Percentiles rank a stretch among this genome's conserved stretches.
phyloP scores from a whole-genome alignment of 1,139 yeast species.

The Yamadazyma atlantica region DNA sequence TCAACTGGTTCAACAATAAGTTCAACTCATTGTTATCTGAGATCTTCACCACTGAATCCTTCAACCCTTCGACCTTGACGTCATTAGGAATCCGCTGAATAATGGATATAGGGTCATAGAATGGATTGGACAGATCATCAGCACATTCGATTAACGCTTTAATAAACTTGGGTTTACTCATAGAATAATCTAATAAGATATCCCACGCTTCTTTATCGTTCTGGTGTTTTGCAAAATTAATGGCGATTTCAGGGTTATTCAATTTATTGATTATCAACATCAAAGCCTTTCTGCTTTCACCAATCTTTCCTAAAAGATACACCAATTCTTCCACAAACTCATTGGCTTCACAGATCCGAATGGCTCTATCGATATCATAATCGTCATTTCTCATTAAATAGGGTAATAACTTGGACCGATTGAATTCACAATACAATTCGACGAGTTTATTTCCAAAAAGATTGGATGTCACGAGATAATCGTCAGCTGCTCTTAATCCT shows the following conservation, averaged over 20 bases:
- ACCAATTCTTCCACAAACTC: slow-evolving; percentile 69
- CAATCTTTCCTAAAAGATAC: slow-evolving; percentile 77
- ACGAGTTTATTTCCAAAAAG: slow-evolving; percentile 69
- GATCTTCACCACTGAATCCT: slow-evolving; percentile 59
- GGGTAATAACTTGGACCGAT: slow-evolving; percentile 50
- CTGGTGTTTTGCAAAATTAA: slow-evolving; percentile 72
- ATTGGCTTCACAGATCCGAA: slow-evolving; percentile 57
- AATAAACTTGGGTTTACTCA: slow-evolving; percentile 71
- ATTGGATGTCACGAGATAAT: slow-evolving; percentile 37
- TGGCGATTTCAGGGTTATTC: slow-evolving; percentile 78
- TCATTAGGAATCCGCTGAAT: slow-evolving; percentile 62
- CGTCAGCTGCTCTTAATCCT: slow-evolving; percentile 53
- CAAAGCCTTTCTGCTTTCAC: slow-evolving; percentile 76
- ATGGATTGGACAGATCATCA: slow-evolving; percentile 49
- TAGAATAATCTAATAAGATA: slow-evolving; percentile 67
- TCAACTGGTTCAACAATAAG: slow-evolving; percentile 54
- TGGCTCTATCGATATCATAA: slow-evolving; percentile 71
- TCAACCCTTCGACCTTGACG: slow-evolving; percentile 65
- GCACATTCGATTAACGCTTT: slow-evolving; percentile 70
- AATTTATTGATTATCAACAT: slow-evolving; percentile 72
- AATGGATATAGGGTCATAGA: slow-evolving; percentile 68
- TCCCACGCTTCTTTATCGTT: slow-evolving; percentile 81
- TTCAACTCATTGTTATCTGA: slow-evolving; percentile 65
- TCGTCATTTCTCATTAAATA: slow-evolving; percentile 47
- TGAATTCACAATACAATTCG: slow-evolving; percentile 61